Evolutionary conservation across 1,284 basidiomycete species (phyloP).

Genomic region (Xerocomus amazonicus): DNA sequence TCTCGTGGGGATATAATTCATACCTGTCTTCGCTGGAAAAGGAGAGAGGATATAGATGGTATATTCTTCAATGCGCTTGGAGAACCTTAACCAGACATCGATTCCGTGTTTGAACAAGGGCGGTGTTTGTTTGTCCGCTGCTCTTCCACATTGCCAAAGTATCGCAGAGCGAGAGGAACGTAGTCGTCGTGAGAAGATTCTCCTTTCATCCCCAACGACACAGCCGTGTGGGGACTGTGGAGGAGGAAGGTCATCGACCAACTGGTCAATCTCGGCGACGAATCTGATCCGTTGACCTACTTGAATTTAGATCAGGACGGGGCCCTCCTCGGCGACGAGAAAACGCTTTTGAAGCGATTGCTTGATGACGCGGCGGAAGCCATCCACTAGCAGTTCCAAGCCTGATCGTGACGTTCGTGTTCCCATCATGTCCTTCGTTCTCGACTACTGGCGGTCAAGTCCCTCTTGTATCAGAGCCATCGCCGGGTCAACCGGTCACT

Average conservation of each 20-base stretch:
- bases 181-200: neutral
- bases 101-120: conserved; percentile 10
- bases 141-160: conserved; percentile 13
- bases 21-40: conserved; percentile 25
- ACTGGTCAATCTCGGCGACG: no score
- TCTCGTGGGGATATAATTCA: conserved; percentile 26
- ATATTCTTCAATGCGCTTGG: conserved; percentile 16
- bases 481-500: no score
- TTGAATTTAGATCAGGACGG: neutral
- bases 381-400: no score
- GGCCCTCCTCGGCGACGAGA: no score
- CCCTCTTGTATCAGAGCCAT: no score
- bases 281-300: no score
- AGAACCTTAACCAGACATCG: conserved; percentile 11
- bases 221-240: conserved; percentile 16
- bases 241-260: no score
- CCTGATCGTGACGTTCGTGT: no score
- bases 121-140: conserved; percentile 17
- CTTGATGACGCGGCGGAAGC: no score
- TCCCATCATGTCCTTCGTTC: no score
- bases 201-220: conserved; percentile 19
- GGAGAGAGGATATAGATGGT: no score
- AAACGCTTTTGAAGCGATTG: conserved; percentile 5
- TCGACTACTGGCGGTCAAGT: no score
- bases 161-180: neutral